phyloP scores from a whole-genome alignment of 495 filamentous ascomycete genomes.

The Cetradonia linearis region DNA sequence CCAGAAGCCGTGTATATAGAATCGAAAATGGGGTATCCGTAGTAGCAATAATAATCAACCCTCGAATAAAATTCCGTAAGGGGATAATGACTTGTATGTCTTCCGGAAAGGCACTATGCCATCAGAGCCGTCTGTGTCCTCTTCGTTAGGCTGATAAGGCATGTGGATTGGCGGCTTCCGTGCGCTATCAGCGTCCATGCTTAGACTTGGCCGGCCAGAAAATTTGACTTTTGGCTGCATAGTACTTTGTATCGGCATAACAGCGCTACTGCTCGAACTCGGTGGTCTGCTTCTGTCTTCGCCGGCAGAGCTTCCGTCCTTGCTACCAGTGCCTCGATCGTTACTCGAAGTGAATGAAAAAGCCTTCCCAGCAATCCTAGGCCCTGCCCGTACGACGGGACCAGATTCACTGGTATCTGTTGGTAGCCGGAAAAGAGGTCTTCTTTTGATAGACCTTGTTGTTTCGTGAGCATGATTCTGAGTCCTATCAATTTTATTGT shows the following conservation, averaged over 20 bases:
- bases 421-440: slow-evolving; percentile 1
- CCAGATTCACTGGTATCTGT: not conserved
- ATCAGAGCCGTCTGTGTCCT: not conserved
- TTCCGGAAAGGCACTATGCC: slow-evolving; percentile 8
- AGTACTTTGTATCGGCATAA: slow-evolving; percentile 7
- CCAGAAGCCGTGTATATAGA: not conserved
- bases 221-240: slow-evolving; percentile 20
- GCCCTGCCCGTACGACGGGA: slow-evolving; percentile 12
- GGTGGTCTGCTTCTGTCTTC: slow-evolving; percentile 8
- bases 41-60: not conserved
- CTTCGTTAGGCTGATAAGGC: slow-evolving; percentile 3
- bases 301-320: slow-evolving; percentile 6
- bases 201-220: slow-evolving; percentile 11
- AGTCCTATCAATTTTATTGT: not conserved
- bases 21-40: slow-evolving; percentile 6
- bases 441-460: not conserved
- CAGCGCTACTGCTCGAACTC: slow-evolving; percentile 8
- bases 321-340: slow-evolving; percentile 12
- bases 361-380: slow-evolving; percentile 15
- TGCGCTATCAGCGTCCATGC: not conserved
- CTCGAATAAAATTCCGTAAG: slow-evolving; percentile 22
- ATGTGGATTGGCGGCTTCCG: slow-evolving; percentile 12
- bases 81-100: slow-evolving; percentile 22
- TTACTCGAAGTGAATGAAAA: slow-evolving; percentile 19
- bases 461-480: not conserved